Conservation (phyloP, 129 eudicot species). For the Pseudognaphalium luteoalbum region DNA sequence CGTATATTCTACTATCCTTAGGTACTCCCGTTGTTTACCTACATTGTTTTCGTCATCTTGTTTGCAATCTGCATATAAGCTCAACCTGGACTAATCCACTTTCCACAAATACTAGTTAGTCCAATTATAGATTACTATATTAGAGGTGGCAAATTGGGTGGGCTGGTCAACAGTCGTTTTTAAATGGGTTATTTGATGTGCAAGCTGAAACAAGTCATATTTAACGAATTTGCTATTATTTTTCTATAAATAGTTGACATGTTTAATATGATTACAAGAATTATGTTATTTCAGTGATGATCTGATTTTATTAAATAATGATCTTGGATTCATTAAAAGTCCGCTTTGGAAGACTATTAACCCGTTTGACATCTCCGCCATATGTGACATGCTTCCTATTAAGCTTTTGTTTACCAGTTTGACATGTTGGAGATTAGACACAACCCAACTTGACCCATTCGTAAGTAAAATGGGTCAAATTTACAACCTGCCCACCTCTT, state of each 20-base stretch:
- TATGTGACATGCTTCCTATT: neutral
- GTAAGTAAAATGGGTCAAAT: neutral
- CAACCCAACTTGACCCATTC: neutral
- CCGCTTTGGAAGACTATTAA: neutral
- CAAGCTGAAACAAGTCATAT: neutral
- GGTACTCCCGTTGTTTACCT: slow-evolving; percentile 40
- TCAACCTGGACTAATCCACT: slow-evolving; percentile 11
- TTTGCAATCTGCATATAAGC: slow-evolving; percentile 7
- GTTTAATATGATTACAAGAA: neutral
- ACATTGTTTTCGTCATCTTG: neutral
- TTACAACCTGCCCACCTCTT: neutral
- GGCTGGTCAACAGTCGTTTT: neutral
- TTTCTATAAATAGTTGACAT: neutral
- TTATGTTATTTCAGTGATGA: neutral
- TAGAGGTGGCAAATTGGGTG: slow-evolving; percentile 4
- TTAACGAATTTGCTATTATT: neutral
- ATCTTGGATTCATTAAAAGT: neutral
- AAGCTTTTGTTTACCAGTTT: neutral
- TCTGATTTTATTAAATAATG: neutral
- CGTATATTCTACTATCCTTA: slow-evolving; percentile 94
- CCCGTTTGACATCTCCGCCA: neutral
- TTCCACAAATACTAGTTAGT: neutral
- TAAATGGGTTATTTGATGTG: slow-evolving; percentile 1
- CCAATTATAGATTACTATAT: neutral
- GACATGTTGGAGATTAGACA: too few relatives aligned